A percentile compares a stretch with the other conserved stretches of the same genome.
Evolutionary conservation across 2,329 filamentous ascomycete species (phyloP).

Genomic region (Acrodontium crateriforme): DNA sequence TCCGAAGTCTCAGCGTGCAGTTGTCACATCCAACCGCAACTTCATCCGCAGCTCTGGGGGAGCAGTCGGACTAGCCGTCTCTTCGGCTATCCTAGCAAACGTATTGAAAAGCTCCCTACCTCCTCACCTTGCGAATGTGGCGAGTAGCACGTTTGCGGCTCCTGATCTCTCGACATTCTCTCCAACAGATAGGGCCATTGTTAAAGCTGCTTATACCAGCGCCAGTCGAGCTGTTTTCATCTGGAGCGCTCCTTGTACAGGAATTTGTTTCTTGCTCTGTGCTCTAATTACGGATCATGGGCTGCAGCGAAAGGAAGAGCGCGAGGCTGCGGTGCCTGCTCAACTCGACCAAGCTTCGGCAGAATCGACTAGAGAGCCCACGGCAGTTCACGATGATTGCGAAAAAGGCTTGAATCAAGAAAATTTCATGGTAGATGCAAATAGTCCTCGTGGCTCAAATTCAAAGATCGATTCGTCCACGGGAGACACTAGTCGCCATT

Average conservation of each 20-base stretch:
- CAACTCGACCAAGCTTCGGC: too few relatives aligned
- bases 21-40: constrained; percentile 49
- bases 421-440: too few relatives aligned
- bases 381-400: too few relatives aligned
- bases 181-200: constrained; percentile 24
- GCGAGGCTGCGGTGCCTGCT: constrained; percentile 5
- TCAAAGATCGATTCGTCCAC: too few relatives aligned
- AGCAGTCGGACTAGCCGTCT: constrained; percentile 43
- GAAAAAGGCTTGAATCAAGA: too few relatives aligned
- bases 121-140: constrained; percentile 22
- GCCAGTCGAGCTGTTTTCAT: constrained; percentile 44
- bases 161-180: constrained; percentile 21
- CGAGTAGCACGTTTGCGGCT: constrained; percentile 26
- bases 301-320: constrained; percentile 13
- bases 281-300: constrained; percentile 32
- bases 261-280: constrained; percentile 36
- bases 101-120: constrained; percentile 25
- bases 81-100: constrained; percentile 35
- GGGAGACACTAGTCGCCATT: too few relatives aligned
- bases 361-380: too few relatives aligned
- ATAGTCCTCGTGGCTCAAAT: too few relatives aligned
- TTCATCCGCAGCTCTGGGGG: constrained; percentile 49
- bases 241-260: constrained; percentile 41
- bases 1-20: constrained; percentile 42
- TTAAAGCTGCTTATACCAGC: constrained; percentile 38